Evolutionary conservation across 2,329 filamentous ascomycete genomes (phyloP).

Genomic region (Aspergillus piperis): DNA sequence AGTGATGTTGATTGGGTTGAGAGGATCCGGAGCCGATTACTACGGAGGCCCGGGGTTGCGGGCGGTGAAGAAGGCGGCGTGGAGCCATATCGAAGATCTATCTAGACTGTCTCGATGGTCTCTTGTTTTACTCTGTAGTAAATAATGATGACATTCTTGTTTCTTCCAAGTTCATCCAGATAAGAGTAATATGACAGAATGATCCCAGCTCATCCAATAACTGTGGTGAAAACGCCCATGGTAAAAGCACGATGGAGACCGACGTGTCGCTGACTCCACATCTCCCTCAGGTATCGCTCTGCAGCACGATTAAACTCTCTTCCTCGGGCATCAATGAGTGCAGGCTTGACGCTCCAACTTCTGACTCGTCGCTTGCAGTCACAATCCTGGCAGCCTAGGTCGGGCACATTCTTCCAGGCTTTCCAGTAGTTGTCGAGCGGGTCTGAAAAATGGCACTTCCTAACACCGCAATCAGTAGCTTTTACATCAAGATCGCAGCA

Average conservation of each 20-base stretch:
- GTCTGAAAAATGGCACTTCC: conserved; percentile 28
- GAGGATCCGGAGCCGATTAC: not conserved
- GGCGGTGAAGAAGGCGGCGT: not conserved
- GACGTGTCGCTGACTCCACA: conserved; percentile 30
- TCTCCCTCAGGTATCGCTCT: conserved; percentile 31
- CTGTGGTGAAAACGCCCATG: conserved; percentile 20
- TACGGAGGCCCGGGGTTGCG: not conserved
- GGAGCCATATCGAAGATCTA: not conserved
- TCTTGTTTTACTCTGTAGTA: not conserved
- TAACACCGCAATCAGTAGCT: conserved; percentile 12
- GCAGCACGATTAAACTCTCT: conserved; percentile 27
- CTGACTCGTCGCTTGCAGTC: conserved; percentile 28
- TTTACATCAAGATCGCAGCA: conserved; percentile 29
- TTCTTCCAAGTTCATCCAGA: not conserved
- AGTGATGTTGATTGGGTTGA: not conserved
- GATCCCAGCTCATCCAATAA: conserved; percentile 18
- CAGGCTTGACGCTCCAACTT: conserved; percentile 33
- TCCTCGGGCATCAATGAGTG: conserved; percentile 30
- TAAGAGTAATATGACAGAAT: not conserved
- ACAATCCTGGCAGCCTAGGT: conserved; percentile 27
- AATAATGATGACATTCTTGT: not conserved
- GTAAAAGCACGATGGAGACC: conserved; percentile 26
- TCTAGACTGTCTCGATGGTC: not conserved
- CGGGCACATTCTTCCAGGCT: conserved; percentile 27
- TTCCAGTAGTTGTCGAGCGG: conserved; percentile 32